Percentiles rank a stretch among this genome's conserved stretches.
Evolutionary conservation across 2,329 filamentous ascomycete species (phyloP).

Genomic region (Pleomassaria siparia): DNA sequence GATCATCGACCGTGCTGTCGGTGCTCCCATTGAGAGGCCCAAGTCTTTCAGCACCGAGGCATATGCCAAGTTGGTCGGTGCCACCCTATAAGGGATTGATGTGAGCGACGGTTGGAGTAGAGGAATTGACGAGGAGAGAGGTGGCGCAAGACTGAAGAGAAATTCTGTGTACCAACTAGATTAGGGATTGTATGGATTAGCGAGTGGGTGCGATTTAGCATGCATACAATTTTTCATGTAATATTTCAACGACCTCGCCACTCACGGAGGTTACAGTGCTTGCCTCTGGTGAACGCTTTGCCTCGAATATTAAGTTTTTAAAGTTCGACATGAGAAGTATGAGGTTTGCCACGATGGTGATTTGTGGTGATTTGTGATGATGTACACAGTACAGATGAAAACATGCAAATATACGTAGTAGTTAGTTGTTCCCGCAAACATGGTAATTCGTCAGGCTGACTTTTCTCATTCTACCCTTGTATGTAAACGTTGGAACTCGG

Average conservation of each 20-base stretch:
- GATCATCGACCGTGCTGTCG: slow-evolving; percentile 98
- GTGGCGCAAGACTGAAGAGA: slow-evolving; percentile 20
- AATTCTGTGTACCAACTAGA: slow-evolving; percentile 40
- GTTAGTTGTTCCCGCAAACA: too few species aligned
- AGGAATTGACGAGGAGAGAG: slow-evolving; percentile 1
- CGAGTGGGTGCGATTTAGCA: slow-evolving; percentile 26
- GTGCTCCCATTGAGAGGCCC: slow-evolving; percentile 95
- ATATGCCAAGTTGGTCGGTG: slow-evolving; percentile 88
- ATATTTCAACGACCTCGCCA: slow-evolving; percentile 20
- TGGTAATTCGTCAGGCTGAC: too few species aligned
- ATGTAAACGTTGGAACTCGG: too few species aligned
- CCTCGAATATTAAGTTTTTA: slow-evolving; percentile 27
- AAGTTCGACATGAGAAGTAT: background rate
- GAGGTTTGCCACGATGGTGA: background rate
- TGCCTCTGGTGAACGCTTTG: slow-evolving; percentile 27
- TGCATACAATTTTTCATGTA: slow-evolving; percentile 22
- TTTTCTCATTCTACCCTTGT: too few species aligned
- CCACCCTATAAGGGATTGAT: slow-evolving; percentile 74
- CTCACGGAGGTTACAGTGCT: slow-evolving; percentile 24
- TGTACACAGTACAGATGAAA: background rate
- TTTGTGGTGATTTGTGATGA: background rate
- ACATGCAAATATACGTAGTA: too few species aligned
- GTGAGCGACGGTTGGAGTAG: slow-evolving; percentile 2
- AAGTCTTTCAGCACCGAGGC: slow-evolving; percentile 99
- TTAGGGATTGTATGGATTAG: slow-evolving; percentile 37